A percentile compares a stretch with the other conserved stretches of the same genome.
Conservation (phyloP, 2,329 filamentous ascomycete species). For the Trichothecium sympodiale region DNA sequence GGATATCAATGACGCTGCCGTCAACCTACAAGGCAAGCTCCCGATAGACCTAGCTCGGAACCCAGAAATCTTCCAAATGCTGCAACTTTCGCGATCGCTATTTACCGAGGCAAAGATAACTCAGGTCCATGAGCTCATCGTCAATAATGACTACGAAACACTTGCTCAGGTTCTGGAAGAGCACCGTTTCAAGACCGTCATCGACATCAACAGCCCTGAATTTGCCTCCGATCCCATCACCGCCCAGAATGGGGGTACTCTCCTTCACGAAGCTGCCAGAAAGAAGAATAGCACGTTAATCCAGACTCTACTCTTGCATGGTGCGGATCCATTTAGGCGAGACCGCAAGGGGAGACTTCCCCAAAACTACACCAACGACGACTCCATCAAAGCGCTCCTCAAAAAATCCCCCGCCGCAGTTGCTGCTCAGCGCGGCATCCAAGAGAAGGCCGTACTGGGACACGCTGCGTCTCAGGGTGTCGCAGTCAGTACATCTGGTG, state of each 20-base stretch:
- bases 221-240: conserved; percentile 73
- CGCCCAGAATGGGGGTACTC: conserved; percentile 72
- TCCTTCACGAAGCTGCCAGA: conserved; percentile 87
- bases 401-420: conserved; percentile 93
- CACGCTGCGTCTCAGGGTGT: conserved; percentile 50
- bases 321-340: conserved; percentile 88
- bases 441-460: conserved; percentile 91
- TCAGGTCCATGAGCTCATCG: conserved; percentile 72
- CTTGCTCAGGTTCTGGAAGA: conserved; percentile 77
- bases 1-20: conserved; percentile 76
- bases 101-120: conserved; percentile 81
- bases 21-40: conserved; percentile 75
- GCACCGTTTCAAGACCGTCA: conserved; percentile 68
- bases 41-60: conserved; percentile 83
- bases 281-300: conserved; percentile 81
- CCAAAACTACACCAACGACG: conserved; percentile 93
- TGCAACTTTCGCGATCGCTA: conserved; percentile 81
- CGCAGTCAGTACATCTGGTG: conserved; percentile 39
- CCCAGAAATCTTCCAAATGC: conserved; percentile 88
- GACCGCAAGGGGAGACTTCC: conserved; percentile 93
- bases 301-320: conserved; percentile 81
- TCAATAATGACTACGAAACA: conserved; percentile 60
- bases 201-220: conserved; percentile 89
- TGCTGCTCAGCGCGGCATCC: conserved; percentile 86
- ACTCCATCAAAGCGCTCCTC: conserved; percentile 74